Evolutionary conservation across 208 protist genomes (phyloP).

Genomic region (Endotrypanum monterogeii): DNA sequence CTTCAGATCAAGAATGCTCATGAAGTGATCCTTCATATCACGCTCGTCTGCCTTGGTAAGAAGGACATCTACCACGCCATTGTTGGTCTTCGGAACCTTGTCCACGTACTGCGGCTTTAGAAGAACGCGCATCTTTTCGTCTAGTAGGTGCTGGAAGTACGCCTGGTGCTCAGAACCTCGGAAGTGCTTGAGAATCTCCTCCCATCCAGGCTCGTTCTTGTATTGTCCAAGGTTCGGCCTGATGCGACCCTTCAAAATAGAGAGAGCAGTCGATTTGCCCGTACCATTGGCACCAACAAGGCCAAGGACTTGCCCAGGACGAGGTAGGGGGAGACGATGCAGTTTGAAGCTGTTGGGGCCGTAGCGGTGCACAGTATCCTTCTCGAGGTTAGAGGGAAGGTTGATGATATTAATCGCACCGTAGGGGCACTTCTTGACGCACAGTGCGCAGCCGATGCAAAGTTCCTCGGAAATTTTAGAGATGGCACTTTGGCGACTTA

Average conservation of each 20-base stretch:
- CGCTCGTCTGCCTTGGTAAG: slow-evolving; percentile 92
- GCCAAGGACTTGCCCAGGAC: slow-evolving; percentile 99
- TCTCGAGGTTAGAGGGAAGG: slow-evolving; percentile 98
- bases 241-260: slow-evolving; percentile 98
- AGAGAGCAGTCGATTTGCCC: slow-evolving; percentile 99
- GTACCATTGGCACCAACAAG: slow-evolving; percentile 99
- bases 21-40: slow-evolving; percentile 77
- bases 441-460: slow-evolving; percentile 99
- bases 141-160: slow-evolving; percentile 98
- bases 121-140: slow-evolving; percentile 98
- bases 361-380: slow-evolving; percentile 99
- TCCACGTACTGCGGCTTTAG: slow-evolving; percentile 99
- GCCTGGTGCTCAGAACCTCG: slow-evolving; percentile 99
- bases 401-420: slow-evolving; percentile 99
- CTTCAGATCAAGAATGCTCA: slow-evolving; percentile 93
- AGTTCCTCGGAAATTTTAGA: slow-evolving; percentile 98
- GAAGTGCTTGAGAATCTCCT: slow-evolving; percentile 99
- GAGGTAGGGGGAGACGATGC: slow-evolving; percentile 98
- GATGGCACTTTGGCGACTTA: slow-evolving; percentile 93
- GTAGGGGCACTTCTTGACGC: slow-evolving; percentile 99
- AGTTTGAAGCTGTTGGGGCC: slow-evolving; percentile 99
- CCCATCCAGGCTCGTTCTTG: slow-evolving; percentile 97
- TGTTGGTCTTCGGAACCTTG: slow-evolving; percentile 97
- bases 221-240: slow-evolving; percentile 99
- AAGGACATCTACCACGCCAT: slow-evolving; percentile 94